These are phyloP conservation scores for Cryphonectria carpinicola DNA, from an alignment of 2,329 filamentous ascomycete species.

Conservation along the genomic window DNA sequence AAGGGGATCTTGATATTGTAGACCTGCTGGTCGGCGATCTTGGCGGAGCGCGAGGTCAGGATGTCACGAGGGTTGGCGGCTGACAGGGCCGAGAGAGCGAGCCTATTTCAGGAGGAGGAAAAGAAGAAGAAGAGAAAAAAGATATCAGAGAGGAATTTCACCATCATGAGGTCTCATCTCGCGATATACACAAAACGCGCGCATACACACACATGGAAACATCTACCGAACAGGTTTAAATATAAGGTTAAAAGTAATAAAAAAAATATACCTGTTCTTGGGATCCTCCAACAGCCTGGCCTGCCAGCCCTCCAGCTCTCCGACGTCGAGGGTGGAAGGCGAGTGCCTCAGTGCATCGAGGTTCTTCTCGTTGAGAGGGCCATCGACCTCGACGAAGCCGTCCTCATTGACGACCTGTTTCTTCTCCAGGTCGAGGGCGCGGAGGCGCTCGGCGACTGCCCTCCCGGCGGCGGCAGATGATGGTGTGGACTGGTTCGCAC, in stretches of 20 bases:
- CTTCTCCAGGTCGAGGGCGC: slow-evolving; percentile 45
- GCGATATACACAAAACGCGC: too few species aligned
- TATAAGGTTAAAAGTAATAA: not conserved
- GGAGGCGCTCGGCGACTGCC: slow-evolving; percentile 49
- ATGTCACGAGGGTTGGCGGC: slow-evolving; percentile 68
- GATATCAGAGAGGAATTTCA: not conserved
- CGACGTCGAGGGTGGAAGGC: slow-evolving; percentile 54
- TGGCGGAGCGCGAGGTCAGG: slow-evolving; percentile 65
- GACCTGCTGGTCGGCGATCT: slow-evolving; percentile 73
- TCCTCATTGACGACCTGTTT: slow-evolving; percentile 44
- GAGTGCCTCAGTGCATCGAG: slow-evolving; percentile 34
- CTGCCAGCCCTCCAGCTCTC: slow-evolving; percentile 62
- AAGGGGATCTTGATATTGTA: slow-evolving; percentile 84
- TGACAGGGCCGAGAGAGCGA: slow-evolving; percentile 75
- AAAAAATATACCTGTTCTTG: slow-evolving; percentile 59
- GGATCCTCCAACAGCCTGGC: slow-evolving; percentile 64
- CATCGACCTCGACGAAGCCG: slow-evolving; percentile 56
- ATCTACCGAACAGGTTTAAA: too few species aligned
- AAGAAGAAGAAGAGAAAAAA: not conserved
- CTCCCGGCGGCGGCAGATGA: slow-evolving; percentile 43
- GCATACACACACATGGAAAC: too few species aligned
- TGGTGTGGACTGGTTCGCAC: slow-evolving; percentile 48
- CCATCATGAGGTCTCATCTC: not conserved
- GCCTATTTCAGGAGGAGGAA: slow-evolving; percentile 46
- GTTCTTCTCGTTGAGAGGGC: slow-evolving; percentile 39